A percentile compares a stretch with the other conserved stretches of the same genome.
Evolutionary conservation across 139 green algal genomes (phyloP).

Genomic region (Tetradesmus lagerheimii): DNA sequence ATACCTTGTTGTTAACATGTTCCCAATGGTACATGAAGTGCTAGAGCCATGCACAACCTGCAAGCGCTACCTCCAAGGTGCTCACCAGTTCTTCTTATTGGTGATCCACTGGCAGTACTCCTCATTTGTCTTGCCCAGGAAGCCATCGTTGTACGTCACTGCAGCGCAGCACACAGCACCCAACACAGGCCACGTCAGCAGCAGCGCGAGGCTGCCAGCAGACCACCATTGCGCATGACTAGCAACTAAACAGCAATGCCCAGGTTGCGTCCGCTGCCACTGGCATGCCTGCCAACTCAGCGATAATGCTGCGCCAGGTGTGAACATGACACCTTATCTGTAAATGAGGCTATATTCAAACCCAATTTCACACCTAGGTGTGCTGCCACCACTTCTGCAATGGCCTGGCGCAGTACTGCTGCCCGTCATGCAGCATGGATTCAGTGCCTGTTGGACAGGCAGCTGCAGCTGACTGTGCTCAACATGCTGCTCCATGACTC

Average conservation of each 20-base stretch:
- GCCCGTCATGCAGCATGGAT: conserved; percentile 76
- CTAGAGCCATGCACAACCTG: no score
- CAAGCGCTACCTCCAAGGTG: neutral
- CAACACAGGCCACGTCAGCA: neutral
- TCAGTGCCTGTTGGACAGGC: conserved; percentile 97
- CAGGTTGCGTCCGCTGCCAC: neutral
- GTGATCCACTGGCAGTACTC: conserved; percentile 76
- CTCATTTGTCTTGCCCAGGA: conserved; percentile 75
- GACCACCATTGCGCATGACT: conserved; percentile 39
- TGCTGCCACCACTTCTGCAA: conserved; percentile 76
- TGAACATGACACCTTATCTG: no score
- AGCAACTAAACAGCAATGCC: no score
- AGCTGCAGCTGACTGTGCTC: no score
- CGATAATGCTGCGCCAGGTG: no score
- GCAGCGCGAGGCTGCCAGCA: conserved; percentile 74
- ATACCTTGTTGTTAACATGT: no score
- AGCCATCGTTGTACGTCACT: conserved; percentile 84
- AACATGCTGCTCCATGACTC: no score
- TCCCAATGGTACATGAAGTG: conserved; percentile 42
- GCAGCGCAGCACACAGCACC: neutral
- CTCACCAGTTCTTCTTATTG: conserved; percentile 51
- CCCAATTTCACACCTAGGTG: conserved; percentile 72
- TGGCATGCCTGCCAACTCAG: no score
- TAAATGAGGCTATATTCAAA: no score
- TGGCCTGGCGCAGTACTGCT: conserved; percentile 66